These are phyloP conservation scores for Pistacia atlantica DNA, from an alignment of 345 rosid species.

Conservation along the genomic window DNA sequence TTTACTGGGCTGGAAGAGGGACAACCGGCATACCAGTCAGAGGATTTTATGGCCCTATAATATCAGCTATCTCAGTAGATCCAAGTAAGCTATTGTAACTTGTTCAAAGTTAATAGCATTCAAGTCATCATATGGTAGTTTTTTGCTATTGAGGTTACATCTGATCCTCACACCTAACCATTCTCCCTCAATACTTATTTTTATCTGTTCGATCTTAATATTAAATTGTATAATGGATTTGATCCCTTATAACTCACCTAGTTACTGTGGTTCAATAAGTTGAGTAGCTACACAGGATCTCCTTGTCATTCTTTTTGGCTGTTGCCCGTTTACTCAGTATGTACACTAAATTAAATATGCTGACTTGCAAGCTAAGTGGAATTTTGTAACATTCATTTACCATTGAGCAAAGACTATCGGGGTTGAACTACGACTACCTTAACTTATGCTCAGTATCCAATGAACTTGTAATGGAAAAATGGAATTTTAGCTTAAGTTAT, in stretches of 20 bases:
- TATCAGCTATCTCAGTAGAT: constrained; percentile 72
- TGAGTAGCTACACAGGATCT: no score
- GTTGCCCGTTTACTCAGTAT: no score
- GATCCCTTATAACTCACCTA: no score
- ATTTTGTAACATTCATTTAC: not conserved
- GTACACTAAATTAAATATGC: no score
- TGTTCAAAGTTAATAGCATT: not conserved
- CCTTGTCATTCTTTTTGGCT: no score
- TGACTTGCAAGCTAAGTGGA: not conserved
- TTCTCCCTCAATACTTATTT: no score
- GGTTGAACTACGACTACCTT: not conserved
- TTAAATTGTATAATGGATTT: no score
- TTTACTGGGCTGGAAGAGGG: constrained; percentile 82
- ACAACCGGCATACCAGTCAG: constrained; percentile 69
- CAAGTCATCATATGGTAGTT: not conserved
- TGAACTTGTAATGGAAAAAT: not conserved
- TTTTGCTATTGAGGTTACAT: no score
- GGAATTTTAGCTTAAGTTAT: not conserved
- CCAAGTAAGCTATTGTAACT: constrained; percentile 46
- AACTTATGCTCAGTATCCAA: not conserved
- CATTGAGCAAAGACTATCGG: not conserved
- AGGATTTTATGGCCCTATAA: constrained; percentile 75
- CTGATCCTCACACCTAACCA: no score
- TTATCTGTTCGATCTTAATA: no score
- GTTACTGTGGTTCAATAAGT: no score